phyloP scores from a whole-genome alignment of 139 green algal genomes.

The Yamagishiella unicocca region DNA sequence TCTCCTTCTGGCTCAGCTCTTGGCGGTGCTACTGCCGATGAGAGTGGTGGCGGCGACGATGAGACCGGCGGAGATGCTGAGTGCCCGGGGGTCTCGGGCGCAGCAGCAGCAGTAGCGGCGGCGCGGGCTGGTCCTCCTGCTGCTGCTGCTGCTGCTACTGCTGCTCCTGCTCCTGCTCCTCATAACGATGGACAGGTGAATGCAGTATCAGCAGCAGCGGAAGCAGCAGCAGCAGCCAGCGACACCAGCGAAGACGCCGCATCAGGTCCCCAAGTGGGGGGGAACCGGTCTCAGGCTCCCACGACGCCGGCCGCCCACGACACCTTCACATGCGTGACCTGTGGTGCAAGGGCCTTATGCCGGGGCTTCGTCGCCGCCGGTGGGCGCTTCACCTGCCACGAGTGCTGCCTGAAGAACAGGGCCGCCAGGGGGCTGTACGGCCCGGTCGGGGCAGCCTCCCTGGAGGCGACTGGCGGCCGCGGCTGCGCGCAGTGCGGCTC shows the following conservation, averaged over 20 bases:
- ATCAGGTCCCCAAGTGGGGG: too few relatives aligned
- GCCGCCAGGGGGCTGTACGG: not conserved
- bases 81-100: too few relatives aligned
- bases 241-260: too few relatives aligned
- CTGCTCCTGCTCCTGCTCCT: not conserved
- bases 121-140: too few relatives aligned
- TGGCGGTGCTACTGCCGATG: too few relatives aligned
- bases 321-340: not conserved
- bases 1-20: not conserved
- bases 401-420: not conserved
- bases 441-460: not conserved
- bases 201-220: too few relatives aligned
- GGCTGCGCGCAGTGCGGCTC: not conserved
- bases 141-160: not conserved
- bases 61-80: too few relatives aligned
- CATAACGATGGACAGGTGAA: too few relatives aligned
- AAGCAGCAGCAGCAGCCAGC: too few relatives aligned
- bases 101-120: too few relatives aligned
- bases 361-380: not conserved
- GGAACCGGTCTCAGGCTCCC: too few relatives aligned
- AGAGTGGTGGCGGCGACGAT: too few relatives aligned
- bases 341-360: not conserved
- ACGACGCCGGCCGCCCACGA: not conserved
- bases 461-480: not conserved
- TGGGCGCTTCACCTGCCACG: conserved; percentile 1